Percentiles rank a stretch among this genome's conserved stretches.
Evolutionary conservation across 2,329 filamentous ascomycete species (phyloP).

Genomic region (Bisporella sp.): DNA sequence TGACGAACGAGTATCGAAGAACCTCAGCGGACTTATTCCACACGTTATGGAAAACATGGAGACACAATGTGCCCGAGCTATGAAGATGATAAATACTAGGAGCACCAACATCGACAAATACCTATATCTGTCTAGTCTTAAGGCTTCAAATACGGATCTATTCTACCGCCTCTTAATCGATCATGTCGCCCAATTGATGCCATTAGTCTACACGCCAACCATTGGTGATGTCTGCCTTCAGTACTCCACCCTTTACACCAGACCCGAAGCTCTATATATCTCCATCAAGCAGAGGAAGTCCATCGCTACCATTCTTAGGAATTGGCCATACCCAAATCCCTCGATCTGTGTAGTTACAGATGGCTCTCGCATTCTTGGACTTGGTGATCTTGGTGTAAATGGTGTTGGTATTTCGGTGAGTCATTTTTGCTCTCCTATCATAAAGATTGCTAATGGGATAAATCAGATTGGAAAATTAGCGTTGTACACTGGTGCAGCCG

Average conservation of each 20-base stretch:
- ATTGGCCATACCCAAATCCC: conserved; percentile 85
- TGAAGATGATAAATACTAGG: conserved; percentile 67
- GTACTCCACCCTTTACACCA: conserved; percentile 93
- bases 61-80: conserved; percentile 57
- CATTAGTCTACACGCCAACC: conserved; percentile 80
- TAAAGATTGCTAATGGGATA: too few species aligned
- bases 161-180: conserved; percentile 79
- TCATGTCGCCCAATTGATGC: conserved; percentile 71
- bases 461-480: conserved; percentile 79
- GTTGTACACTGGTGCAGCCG: conserved; percentile 90
- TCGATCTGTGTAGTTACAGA: conserved; percentile 97
- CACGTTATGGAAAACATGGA: conserved; percentile 55
- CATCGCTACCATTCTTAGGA: conserved; percentile 78
- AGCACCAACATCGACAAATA: conserved; percentile 73
- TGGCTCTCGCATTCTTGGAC: conserved; percentile 83
- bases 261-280: conserved; percentile 92
- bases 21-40: conserved; percentile 59
- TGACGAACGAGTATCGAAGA: conserved; percentile 55
- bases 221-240: conserved; percentile 95
- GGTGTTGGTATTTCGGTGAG: conserved; percentile 92
- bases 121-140: conserved; percentile 70
- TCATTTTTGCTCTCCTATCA: conserved; percentile 14
- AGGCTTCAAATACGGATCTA: conserved; percentile 69
- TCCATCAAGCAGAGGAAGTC: conserved; percentile 92
- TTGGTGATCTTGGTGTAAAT: conserved; percentile 93